Base-by-base conservation (phyloP, 106 monocot genomes). In the Dioscorea dumetorum region DNA sequence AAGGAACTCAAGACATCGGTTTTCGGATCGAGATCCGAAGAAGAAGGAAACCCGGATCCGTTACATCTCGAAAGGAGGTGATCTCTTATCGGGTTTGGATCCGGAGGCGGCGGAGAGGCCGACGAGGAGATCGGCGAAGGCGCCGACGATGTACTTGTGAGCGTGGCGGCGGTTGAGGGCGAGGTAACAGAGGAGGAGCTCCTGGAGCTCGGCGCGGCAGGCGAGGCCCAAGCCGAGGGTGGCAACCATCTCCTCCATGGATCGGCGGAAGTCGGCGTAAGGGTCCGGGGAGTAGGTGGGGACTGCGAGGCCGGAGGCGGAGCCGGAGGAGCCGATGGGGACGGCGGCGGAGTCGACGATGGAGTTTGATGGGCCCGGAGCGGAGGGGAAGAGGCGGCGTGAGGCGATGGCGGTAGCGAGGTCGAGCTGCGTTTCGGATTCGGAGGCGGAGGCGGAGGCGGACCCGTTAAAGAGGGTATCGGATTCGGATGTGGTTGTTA, bases 211-310 rank as follows among this genome's bases (percentile, higher is more conserved):
- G 48, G 70, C 58, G 12, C 70, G 59, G 28, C 61, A 8, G 32
- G 59, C 64, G 8, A 50, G 69, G 63, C 5, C 32, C 4, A 82
- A 66, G 48, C 79, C 73, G 19, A 88, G 66, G 20, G 88, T 79
- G 28, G 67, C 71, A 54, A 73, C 81, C 81, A 84, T 88, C 76
- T 88, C 88, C 84, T 84, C 88, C 84, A 88, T 84, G 24, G 88
- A 88, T 50, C 50, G 72, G 24, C 75, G 72, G 81, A 88, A 88
- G 35, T 88, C 88, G 31, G 12, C 31, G 72, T 82, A 77, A 51
- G 88, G 88, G 70, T 88, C 82, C 24, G 84, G 81, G 16, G 88
- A 78, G 78, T 76, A 69, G 19, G 76, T 84, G 19, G 75, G 73
- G 52, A 84, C 88, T 48, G 84, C 81, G 50, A 81, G 65, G 13